Percentiles rank a stretch among this genome's conserved stretches.
phyloP scores from a whole-genome alignment of 768 basidiomycete species.

The Boletus edulis region DNA sequence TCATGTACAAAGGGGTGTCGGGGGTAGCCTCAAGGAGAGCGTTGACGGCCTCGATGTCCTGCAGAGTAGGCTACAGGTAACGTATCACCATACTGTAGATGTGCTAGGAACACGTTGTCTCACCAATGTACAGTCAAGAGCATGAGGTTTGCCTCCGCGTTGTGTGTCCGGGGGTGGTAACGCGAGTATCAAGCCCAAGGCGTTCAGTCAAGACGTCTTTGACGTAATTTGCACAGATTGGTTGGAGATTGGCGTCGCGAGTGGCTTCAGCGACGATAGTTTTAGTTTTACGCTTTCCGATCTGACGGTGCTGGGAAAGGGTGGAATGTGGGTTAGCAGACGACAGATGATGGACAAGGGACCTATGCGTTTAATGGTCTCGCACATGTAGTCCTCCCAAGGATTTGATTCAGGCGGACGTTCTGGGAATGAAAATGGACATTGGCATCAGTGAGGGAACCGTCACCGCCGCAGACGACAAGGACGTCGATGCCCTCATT shows the following conservation, averaged over 20 bases:
- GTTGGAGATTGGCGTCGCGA: slow-evolving; percentile 80
- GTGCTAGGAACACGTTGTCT: slow-evolving; percentile 18
- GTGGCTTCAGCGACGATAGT: slow-evolving; percentile 99
- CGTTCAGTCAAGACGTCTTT: slow-evolving; percentile 85
- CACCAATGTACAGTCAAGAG: slow-evolving; percentile 89
- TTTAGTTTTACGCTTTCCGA: slow-evolving; percentile 97
- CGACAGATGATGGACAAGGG: slow-evolving; percentile 1
- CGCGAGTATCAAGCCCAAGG: slow-evolving; percentile 90
- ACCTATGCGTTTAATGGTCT: slow-evolving; percentile 73
- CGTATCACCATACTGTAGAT: slow-evolving; percentile 1
- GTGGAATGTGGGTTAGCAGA: background rate
- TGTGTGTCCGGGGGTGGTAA: slow-evolving; percentile 97
- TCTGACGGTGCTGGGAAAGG: slow-evolving; percentile 68
- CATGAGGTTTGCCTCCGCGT: slow-evolving; percentile 91
- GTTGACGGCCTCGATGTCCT: slow-evolving; percentile 92
- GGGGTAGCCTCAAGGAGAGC: slow-evolving; percentile 84
- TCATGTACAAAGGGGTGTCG: slow-evolving; percentile 94
- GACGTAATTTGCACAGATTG: slow-evolving; percentile 90
- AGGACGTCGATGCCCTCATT: slow-evolving; percentile 97
- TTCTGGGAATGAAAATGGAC: slow-evolving; percentile 98
- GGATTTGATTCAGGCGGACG: slow-evolving; percentile 67
- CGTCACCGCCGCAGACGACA: slow-evolving; percentile 52
- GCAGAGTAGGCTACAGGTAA: slow-evolving; percentile 80
- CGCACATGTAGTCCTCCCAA: slow-evolving; percentile 83
- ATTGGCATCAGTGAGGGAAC: background rate